Evolutionary conservation across 1,284 basidiomycete genomes (phyloP).

Genomic region (Ganoderma sp.): DNA sequence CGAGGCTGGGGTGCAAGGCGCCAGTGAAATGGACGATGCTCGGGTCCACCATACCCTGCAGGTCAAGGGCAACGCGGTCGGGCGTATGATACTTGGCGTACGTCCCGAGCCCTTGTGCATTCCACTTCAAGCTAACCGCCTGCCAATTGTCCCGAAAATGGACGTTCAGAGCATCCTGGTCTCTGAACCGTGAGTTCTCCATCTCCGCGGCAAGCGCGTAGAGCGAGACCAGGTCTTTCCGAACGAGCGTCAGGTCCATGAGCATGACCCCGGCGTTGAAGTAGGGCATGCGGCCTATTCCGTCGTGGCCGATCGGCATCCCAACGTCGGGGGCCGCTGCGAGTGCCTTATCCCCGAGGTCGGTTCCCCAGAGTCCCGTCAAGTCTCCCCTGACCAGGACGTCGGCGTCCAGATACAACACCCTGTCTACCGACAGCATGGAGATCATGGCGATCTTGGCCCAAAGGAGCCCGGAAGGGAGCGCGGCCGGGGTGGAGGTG

Average conservation of each 20-base stretch:
- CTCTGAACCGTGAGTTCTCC: slow-evolving; percentile 43
- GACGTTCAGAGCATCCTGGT: slow-evolving; percentile 60
- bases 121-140: slow-evolving; percentile 52
- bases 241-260: slow-evolving; percentile 51
- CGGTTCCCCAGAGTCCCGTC: slow-evolving; percentile 50
- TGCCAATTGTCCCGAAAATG: slow-evolving; percentile 52
- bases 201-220: slow-evolving; percentile 36
- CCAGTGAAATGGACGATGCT: slow-evolving; percentile 65
- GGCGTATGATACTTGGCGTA: slow-evolving; percentile 48
- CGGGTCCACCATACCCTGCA: slow-evolving; percentile 48
- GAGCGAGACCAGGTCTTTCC: slow-evolving; percentile 40
- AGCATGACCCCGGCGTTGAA: slow-evolving; percentile 65
- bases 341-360: slow-evolving; percentile 48
- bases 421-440: slow-evolving; percentile 54
- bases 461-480: slow-evolving; percentile 47
- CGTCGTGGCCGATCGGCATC: slow-evolving; percentile 52
- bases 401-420: slow-evolving; percentile 61
- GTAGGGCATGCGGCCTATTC: slow-evolving; percentile 44
- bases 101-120: slow-evolving; percentile 62
- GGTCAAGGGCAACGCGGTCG: slow-evolving; percentile 44
- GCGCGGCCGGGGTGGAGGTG: slow-evolving; percentile 28
- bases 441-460: slow-evolving; percentile 56
- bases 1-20: slow-evolving; percentile 53
- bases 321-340: slow-evolving; percentile 59
- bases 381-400: slow-evolving; percentile 52